Evolutionary conservation across 2,329 filamentous ascomycete species (phyloP).

Genomic region (Sclerotinia sclerotiorum): DNA sequence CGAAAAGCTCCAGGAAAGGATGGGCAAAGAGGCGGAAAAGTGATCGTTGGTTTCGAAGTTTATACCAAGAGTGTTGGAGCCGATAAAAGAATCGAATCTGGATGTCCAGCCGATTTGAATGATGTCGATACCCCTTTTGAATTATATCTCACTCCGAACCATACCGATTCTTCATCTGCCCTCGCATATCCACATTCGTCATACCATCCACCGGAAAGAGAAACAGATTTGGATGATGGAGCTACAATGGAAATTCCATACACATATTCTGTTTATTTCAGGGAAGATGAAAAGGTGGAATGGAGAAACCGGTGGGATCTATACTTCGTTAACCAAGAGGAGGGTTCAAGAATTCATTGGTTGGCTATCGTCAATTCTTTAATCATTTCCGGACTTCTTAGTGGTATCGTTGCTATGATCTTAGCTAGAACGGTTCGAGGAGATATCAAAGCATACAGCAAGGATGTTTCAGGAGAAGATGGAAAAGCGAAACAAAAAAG

Average conservation of each 20-base stretch:
- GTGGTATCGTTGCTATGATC: constrained; percentile 77
- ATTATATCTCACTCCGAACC: constrained; percentile 65
- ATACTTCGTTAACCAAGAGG: constrained; percentile 85
- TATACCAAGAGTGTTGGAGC: constrained; percentile 80
- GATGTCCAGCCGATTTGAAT: constrained; percentile 68
- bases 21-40: constrained; percentile 69
- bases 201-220: constrained; percentile 54
- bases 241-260: constrained; percentile 74
- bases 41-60: constrained; percentile 86
- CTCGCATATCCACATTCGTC: constrained; percentile 57
- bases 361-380: constrained; percentile 84
- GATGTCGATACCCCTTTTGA: constrained; percentile 65
- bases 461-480: constrained; percentile 64
- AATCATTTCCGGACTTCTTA: constrained; percentile 77
- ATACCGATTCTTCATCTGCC: constrained; percentile 49
- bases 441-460: constrained; percentile 70
- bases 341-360: constrained; percentile 81
- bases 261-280: constrained; percentile 87
- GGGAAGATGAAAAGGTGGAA: constrained; percentile 75
- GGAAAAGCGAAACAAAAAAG: constrained; percentile 59
- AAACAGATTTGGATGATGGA: constrained; percentile 60
- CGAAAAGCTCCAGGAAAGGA: constrained; percentile 67
- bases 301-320: constrained; percentile 86
- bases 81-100: constrained; percentile 56
- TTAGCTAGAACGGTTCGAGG: constrained; percentile 73